Evolutionary conservation across 2,329 filamentous ascomycete species (phyloP), one percentile per base, ranked within the genome.

Genomic region (Fusarium duplospermum): DNA sequence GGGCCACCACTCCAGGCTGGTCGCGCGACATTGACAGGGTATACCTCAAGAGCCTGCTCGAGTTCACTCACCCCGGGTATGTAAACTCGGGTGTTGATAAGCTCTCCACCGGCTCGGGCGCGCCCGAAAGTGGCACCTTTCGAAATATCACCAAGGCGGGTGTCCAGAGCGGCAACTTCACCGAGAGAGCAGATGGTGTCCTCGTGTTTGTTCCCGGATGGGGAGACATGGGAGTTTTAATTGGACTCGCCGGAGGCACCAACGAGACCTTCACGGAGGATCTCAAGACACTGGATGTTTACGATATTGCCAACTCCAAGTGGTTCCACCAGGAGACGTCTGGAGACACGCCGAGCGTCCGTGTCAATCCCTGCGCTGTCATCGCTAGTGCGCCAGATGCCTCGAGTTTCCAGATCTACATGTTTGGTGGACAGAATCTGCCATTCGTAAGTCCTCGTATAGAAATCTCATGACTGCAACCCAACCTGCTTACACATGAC

Each of bases 341-440:
- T 0, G 90, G 90, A 1, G 78, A 85, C 31, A 78, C 88, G 1
- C 90, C 90, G 4, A 80, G 80, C 16, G 82, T 86, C 67, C 84
- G 90, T 13, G 84, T 89, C 29, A 86, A 88, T 31, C 92, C 92
- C 70, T 92, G 90, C 77, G 89, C 89, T 4, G 90, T 89, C 58
- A 88, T 86, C 16, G 88, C 88, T 2, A 91, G 89, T 86, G 86
- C 90, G 0, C 88, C 92, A 8, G 92, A 94, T 77, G 93, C 92
- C 10, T 92, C 91, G 20, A 93, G 90, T 31, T 93, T 94, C 79
- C 93, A 95, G 78, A 87, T 95, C 52, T 94, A 95, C 82, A 88
- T 95, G 83, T 95, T 93, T 78, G 93, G 92, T 14, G 93, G 93
- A 0, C 93, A 95, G 79, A 93, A 93, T 73, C 85, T 95, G 29